Conservation (phyloP, 306 rosid genomes). For the Vicia villosa region DNA sequence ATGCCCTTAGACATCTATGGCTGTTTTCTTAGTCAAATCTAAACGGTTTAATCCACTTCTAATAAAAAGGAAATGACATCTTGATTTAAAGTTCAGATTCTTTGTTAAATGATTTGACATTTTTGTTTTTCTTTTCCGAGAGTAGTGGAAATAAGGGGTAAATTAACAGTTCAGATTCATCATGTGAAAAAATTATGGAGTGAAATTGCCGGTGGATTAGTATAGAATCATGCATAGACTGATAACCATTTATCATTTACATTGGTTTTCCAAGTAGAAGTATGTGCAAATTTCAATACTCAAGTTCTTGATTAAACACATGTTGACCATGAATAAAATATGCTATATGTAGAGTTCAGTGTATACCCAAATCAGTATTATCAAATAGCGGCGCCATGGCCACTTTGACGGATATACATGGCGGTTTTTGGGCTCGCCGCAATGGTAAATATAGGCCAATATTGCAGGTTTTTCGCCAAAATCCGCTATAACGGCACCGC, state of each 20-base stretch:
- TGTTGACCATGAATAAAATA: neutral
- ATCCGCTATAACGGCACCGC: no score
- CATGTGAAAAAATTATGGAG: slow-evolving; percentile 5
- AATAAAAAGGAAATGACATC: neutral
- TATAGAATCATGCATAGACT: neutral
- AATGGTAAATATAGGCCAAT: no score
- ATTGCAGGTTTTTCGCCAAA: no score
- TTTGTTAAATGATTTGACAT: neutral
- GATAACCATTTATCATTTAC: slow-evolving; percentile 1
- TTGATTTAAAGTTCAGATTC: neutral
- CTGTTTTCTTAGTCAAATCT: neutral
- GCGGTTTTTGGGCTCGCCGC: no score
- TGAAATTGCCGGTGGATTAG: slow-evolving; percentile 4
- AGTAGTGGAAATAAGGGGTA: neutral
- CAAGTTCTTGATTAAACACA: slow-evolving; percentile 3
- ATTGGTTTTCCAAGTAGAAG: neutral
- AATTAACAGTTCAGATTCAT: neutral
- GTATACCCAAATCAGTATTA: neutral
- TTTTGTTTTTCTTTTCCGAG: neutral
- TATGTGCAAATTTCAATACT: neutral
- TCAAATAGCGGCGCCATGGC: no score
- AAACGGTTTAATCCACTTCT: neutral
- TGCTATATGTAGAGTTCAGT: slow-evolving; percentile 13
- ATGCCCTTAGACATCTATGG: neutral
- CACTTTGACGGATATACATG: no score